phyloP scores from a whole-genome alignment of 257 asterid genomes.

The Rehmannia glutinosa region DNA sequence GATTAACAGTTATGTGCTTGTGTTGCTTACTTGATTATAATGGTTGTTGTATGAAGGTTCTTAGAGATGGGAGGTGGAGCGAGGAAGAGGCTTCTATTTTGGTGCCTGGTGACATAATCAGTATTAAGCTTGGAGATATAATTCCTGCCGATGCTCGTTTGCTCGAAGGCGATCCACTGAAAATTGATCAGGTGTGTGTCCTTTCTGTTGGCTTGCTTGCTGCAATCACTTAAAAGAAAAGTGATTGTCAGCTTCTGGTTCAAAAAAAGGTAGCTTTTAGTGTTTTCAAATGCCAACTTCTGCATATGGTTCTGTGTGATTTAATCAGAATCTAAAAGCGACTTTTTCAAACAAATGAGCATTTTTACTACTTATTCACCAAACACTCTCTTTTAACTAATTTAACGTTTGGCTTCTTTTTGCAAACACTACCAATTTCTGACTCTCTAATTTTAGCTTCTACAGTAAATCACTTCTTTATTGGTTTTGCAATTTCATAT shows the following conservation, averaged over 20 bases:
- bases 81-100: constrained; percentile 84
- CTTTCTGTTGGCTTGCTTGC: not conserved
- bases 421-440: too few species aligned
- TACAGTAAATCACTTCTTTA: not conserved
- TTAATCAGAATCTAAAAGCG: too few species aligned
- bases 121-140: constrained; percentile 91
- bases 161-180: constrained; percentile 91
- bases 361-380: too few species aligned
- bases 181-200: constrained; percentile 79
- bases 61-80: constrained; percentile 92
- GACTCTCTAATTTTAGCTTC: too few species aligned
- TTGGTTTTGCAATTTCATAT: not conserved
- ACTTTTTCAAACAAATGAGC: too few species aligned
- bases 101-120: constrained; percentile 88
- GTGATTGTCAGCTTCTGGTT: too few species aligned
- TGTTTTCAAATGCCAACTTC: too few species aligned
- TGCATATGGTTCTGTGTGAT: too few species aligned
- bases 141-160: constrained; percentile 94
- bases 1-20: not conserved
- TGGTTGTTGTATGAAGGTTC: constrained; percentile 51
- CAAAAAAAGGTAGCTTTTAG: too few species aligned
- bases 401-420: too few species aligned
- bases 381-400: too few species aligned
- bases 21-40: constrained; percentile 14
- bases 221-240: too few species aligned